These are phyloP conservation scores for Albophoma yamanashiensis DNA, from an alignment of 2,329 filamentous ascomycete species.

Conservation along the genomic window DNA sequence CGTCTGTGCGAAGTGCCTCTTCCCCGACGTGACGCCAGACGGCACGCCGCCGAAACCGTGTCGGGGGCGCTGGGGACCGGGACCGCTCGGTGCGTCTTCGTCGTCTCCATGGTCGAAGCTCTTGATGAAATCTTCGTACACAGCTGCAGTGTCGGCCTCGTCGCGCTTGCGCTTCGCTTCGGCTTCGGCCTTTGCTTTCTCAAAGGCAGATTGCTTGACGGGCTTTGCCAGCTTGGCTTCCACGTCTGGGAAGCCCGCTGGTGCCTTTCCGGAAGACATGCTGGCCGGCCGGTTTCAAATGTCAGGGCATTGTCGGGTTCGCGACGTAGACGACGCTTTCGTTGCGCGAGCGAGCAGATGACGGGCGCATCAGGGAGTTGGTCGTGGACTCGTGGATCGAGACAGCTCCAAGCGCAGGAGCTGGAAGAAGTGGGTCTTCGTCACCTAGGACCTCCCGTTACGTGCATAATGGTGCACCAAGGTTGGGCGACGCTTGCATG, in stretches of 20 bases:
- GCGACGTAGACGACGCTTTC: background rate
- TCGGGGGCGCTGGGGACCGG: conserved; percentile 10
- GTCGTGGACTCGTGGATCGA: no score
- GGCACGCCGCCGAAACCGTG: conserved; percentile 15
- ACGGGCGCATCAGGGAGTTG: background rate
- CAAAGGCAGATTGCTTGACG: conserved; percentile 76
- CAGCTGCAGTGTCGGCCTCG: conserved; percentile 76
- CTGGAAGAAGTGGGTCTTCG: background rate
- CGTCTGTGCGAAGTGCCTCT: conserved; percentile 55
- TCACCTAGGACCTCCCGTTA: background rate
- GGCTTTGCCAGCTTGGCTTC: conserved; percentile 70
- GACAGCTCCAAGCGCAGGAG: background rate
- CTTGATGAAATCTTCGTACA: conserved; percentile 80
- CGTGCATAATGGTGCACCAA: background rate
- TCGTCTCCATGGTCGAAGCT: conserved; percentile 56
- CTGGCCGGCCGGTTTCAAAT: background rate
- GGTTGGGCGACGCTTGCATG: background rate
- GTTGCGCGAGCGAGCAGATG: background rate
- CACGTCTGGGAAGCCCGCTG: conserved; percentile 56
- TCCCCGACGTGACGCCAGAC: conserved; percentile 17
- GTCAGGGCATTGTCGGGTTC: conserved; percentile 4
- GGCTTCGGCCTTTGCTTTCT: conserved; percentile 78
- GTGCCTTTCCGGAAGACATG: conserved; percentile 39
- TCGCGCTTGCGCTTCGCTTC: conserved; percentile 81
- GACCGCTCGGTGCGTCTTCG: conserved; percentile 19